Evolutionary conservation across 2,329 filamentous ascomycete genomes (phyloP).

Genomic region (Rachicladosporium sp.): DNA sequence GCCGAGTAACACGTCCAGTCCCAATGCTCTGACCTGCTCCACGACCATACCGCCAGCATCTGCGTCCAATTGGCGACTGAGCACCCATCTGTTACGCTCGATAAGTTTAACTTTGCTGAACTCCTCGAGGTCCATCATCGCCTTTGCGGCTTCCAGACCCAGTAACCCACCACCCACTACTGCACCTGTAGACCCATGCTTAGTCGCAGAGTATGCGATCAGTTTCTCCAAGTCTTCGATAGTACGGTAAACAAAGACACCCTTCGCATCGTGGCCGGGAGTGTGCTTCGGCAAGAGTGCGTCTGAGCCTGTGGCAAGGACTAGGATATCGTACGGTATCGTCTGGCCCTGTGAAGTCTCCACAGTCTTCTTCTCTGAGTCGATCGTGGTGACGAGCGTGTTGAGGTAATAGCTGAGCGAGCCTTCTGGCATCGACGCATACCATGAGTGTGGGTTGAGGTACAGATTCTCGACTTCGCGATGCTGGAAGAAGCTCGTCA

Average conservation of each 20-base stretch:
- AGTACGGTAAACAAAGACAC: slow-evolving; percentile 81
- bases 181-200: slow-evolving; percentile 56
- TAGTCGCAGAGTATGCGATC: slow-evolving; percentile 57
- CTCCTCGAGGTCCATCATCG: slow-evolving; percentile 73
- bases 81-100: slow-evolving; percentile 70
- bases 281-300: slow-evolving; percentile 62
- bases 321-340: slow-evolving; percentile 66
- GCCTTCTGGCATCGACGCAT: slow-evolving; percentile 52
- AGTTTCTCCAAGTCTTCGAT: slow-evolving; percentile 69
- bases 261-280: slow-evolving; percentile 65
- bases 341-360: slow-evolving; percentile 56
- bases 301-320: slow-evolving; percentile 78
- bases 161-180: slow-evolving; percentile 78
- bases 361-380: slow-evolving; percentile 52
- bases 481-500: slow-evolving; percentile 83
- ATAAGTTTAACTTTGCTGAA: slow-evolving; percentile 66
- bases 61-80: slow-evolving; percentile 68
- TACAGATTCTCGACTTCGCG: slow-evolving; percentile 78
- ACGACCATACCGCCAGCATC: slow-evolving; percentile 74
- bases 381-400: slow-evolving; percentile 57
- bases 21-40: slow-evolving; percentile 65
- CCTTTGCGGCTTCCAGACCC: slow-evolving; percentile 79
- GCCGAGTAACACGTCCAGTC: slow-evolving; percentile 66
- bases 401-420: slow-evolving; percentile 65
- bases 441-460: slow-evolving; percentile 74